Conservation (phyloP, 805 yeast genomes). For the Blastobotrys mokoenaii region DNA sequence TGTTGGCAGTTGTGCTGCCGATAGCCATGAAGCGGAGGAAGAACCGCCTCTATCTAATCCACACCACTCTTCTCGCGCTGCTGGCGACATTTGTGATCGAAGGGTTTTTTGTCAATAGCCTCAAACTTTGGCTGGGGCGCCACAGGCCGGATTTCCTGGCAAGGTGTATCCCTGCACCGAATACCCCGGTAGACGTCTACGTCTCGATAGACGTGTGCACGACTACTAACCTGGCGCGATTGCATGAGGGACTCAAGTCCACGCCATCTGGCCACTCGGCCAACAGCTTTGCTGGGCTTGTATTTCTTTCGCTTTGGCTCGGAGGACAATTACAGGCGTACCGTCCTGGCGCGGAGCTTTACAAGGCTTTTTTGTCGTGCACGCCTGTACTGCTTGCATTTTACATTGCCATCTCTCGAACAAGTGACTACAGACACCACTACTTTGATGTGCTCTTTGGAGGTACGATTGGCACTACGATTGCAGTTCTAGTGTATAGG, state of each 20-base stretch:
- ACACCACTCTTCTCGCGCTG: constrained; percentile 60
- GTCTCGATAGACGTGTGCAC: constrained; percentile 32
- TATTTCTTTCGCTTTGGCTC: constrained; percentile 41
- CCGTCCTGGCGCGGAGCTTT: constrained; percentile 23
- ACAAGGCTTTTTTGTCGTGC: constrained; percentile 19
- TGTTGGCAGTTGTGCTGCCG: constrained; percentile 18
- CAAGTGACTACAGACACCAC: constrained; percentile 89
- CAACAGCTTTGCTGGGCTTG: constrained; percentile 43
- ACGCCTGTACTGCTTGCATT: constrained; percentile 50
- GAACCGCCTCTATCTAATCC: constrained; percentile 38
- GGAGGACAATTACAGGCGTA: constrained; percentile 40
- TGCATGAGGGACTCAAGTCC: constrained; percentile 46
- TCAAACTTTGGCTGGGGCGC: constrained; percentile 82
- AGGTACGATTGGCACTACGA: constrained; percentile 48
- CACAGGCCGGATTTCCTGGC: constrained; percentile 89
- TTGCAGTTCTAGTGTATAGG: constrained; percentile 41
- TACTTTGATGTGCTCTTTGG: constrained; percentile 79
- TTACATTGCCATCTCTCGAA: constrained; percentile 74
- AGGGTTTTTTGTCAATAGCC: constrained; percentile 56
- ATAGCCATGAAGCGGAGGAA: constrained; percentile 21
- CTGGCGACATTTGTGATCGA: constrained; percentile 50
- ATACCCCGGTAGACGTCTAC: constrained; percentile 38
- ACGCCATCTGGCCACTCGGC: constrained; percentile 54
- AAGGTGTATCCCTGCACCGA: constrained; percentile 63
- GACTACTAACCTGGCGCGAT: constrained; percentile 17